Evolutionary conservation across 768 basidiomycete species (phyloP).

Genomic region (Tephrocybe rancida): DNA sequence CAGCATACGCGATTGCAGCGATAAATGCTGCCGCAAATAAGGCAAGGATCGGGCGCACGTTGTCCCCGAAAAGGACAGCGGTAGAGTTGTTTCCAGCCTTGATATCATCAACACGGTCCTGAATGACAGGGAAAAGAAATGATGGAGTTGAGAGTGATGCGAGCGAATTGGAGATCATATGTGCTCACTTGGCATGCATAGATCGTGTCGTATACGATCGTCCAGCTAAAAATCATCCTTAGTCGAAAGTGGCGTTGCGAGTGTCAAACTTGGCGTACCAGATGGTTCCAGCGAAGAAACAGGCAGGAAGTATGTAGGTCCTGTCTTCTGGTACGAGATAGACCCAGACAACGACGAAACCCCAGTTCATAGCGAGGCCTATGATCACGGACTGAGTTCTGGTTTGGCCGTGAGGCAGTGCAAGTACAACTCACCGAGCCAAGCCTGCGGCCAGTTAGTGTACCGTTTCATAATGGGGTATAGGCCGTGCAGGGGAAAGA

Average conservation of each 20-base stretch:
- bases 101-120: slow-evolving; percentile 59
- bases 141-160: background rate
- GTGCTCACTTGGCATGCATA: slow-evolving; percentile 12
- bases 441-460: slow-evolving; percentile 44
- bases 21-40: slow-evolving; percentile 43
- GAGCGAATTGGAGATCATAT: background rate
- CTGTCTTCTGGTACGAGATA: slow-evolving; percentile 12
- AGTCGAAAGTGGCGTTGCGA: background rate
- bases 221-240: slow-evolving; percentile 2
- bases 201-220: slow-evolving; percentile 14
- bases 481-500: slow-evolving; percentile 27
- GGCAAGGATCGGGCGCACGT: slow-evolving; percentile 43
- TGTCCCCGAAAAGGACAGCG: slow-evolving; percentile 50
- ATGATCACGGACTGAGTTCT: background rate
- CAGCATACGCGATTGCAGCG: slow-evolving; percentile 37
- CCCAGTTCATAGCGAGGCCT: slow-evolving; percentile 29
- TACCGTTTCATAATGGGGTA: slow-evolving; percentile 45
- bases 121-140: slow-evolving; percentile 58
- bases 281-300: slow-evolving; percentile 9
- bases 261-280: background rate
- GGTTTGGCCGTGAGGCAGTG: too few species aligned
- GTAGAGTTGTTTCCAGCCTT: slow-evolving; percentile 57
- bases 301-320: background rate
- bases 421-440: slow-evolving; percentile 29
- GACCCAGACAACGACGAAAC: slow-evolving; percentile 22